Base-by-base conservation (phyloP, 148 eudicot species). In the Rhododendron henanense region DNA sequence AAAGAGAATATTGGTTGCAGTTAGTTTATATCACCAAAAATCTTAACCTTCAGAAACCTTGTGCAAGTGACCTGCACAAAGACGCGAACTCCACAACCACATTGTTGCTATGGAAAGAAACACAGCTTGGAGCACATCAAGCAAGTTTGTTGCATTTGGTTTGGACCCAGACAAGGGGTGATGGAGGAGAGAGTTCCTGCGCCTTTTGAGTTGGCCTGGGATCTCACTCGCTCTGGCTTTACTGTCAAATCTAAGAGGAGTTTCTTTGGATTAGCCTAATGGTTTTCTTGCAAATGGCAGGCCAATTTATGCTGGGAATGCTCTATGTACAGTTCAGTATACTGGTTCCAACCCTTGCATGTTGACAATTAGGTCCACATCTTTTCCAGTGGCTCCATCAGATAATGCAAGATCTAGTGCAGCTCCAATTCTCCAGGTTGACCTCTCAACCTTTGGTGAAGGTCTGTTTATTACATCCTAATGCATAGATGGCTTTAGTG, bases 301-400 rank as follows among this genome's bases (percentile, higher is more conserved):
- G 94, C 99, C 99, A 85, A 92, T 96, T 48, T 96, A 95, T 93
- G 99, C 99, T 76, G 99, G 99, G 75, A 96, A 96, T 92, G 99
- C 99, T 89, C 96, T 96, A 77, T 92, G 93, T 88, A 90, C 97
- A 35, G 94, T 96, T 65, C 90, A 91, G 59, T 96, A 95, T 88
- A 91, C 91, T 84, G 97, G 98, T 69, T 89, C 91, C 19, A 84
- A 87, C 83, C 98, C 99, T 19, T 96, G 99, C 89, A 89, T 96
- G 94, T 76, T 96, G 93, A 93, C 94, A 83, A 91, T 96, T 83
- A 93, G 99, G 84, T 85, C 99, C 41, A 94, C 99, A 33, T 96
- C 98, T 86, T 96, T 95, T 90, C 92, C 95, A 10, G 88, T 91
- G 85, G 78, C 53, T 31, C 25, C 88, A 65, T 69, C 94, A 84